Evolutionary conservation across 805 yeast genomes (phyloP).

Genomic region (Ogataea kodamae): DNA sequence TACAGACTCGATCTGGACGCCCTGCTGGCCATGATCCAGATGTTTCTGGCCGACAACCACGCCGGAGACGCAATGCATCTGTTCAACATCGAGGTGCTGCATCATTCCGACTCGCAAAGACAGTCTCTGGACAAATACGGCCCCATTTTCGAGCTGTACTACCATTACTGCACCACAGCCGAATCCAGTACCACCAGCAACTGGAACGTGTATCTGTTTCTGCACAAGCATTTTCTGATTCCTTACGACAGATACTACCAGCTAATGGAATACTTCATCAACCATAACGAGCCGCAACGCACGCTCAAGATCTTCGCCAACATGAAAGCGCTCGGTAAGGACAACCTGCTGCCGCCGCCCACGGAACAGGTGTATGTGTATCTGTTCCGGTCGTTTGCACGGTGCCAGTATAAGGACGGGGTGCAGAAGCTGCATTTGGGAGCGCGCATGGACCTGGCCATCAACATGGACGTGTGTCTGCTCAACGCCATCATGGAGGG

Average conservation of each 20-base stretch:
- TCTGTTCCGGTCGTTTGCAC: conserved; percentile 60
- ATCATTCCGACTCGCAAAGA: conserved; percentile 13
- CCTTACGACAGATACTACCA: conserved; percentile 60
- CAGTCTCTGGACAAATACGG: conserved; percentile 18
- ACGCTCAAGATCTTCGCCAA: conserved; percentile 61
- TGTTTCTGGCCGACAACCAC: conserved; percentile 35
- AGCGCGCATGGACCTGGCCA: conserved; percentile 56
- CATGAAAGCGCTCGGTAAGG: conserved; percentile 52
- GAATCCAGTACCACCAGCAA: conserved; percentile 45
- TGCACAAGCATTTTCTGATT: conserved; percentile 52
- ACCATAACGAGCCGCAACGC: conserved; percentile 53
- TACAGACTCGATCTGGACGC: conserved; percentile 37
- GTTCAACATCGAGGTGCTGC: conserved; percentile 39
- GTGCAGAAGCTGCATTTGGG: conserved; percentile 60
- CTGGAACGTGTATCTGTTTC: conserved; percentile 55
- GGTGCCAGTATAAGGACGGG: conserved; percentile 57
- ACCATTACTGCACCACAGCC: conserved; percentile 39
- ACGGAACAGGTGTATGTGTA: conserved; percentile 54
- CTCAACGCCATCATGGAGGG: conserved; percentile 65
- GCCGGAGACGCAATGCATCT: conserved; percentile 41
- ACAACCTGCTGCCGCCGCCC: conserved; percentile 50
- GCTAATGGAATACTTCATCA: conserved; percentile 53
- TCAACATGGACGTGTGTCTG: conserved; percentile 53
- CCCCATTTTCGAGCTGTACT: conserved; percentile 34
- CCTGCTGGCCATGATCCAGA: conserved; percentile 35